Percentiles rank a stretch among this genome's conserved stretches.
phyloP scores from a whole-genome alignment of 768 basidiomycete genomes.

The Lyophyllum semitale region DNA sequence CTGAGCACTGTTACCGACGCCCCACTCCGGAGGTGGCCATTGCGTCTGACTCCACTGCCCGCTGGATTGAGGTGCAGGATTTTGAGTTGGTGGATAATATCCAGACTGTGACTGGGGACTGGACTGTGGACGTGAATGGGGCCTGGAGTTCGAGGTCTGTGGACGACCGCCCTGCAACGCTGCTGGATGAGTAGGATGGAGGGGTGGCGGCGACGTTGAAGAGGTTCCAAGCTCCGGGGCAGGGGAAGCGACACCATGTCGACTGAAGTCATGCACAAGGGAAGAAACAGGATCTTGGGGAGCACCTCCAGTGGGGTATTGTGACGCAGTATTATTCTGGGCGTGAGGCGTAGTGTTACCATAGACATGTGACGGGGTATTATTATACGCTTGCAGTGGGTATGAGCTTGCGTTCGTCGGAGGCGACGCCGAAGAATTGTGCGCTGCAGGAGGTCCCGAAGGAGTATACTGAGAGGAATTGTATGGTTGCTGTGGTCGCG shows the following conservation, averaged over 20 bases:
- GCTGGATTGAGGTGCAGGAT: slow-evolving; percentile 6
- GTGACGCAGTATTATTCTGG: neutral
- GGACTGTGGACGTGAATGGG: slow-evolving; percentile 6
- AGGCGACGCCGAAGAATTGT: neutral
- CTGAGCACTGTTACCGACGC: slow-evolving; percentile 16
- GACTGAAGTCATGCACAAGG: slow-evolving; percentile 39
- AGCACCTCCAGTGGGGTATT: neutral
- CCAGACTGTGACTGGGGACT: slow-evolving; percentile 11
- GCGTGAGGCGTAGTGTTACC: neutral
- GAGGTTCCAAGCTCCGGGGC: neutral
- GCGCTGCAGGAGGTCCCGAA: neutral
- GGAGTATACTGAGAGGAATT: neutral
- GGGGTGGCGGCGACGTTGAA: slow-evolving; percentile 31
- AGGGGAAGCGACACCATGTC: slow-evolving; percentile 34
- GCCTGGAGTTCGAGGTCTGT: slow-evolving; percentile 6
- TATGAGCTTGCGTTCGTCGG: slow-evolving; percentile 3
- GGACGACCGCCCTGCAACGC: slow-evolving; percentile 13
- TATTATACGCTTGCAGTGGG: neutral
- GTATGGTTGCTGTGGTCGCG: slow-evolving; percentile 15
- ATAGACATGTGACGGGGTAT: neutral
- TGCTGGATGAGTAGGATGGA: slow-evolving; percentile 34
- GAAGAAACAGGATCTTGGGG: slow-evolving; percentile 29
- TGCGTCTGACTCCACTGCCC: slow-evolving; percentile 5
- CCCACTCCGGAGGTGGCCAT: slow-evolving; percentile 50
- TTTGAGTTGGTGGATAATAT: neutral